Evolutionary conservation across 1,139 yeast species (phyloP), one percentile per base, ranked within the genome.

Genomic region (Yamadazyma conglobata): DNA sequence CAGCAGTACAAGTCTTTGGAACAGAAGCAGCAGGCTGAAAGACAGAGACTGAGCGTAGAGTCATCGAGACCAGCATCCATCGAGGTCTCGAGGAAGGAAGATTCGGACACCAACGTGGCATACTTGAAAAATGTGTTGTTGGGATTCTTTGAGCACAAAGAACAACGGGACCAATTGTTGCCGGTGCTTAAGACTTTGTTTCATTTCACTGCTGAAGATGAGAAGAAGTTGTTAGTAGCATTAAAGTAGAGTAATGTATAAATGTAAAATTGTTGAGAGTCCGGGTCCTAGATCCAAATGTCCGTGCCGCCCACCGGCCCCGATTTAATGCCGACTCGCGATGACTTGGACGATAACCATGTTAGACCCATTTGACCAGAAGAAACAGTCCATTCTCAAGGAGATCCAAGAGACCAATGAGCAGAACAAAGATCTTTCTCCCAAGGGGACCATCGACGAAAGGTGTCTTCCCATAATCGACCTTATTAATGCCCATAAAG

Each of bases 61-160:
- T 17, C 22, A 6, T 24, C 25, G 5, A 32, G 38, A 22, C 10
- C 31, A 4, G 30, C 24, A 15, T 20, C 39, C 12, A 10, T 33
- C 11, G 15, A 19, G 6, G 17, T 25, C 4, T 11, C 26, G 3
- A 10, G 30, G 10, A 32, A 15, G 3, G 28, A 23, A 9, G 33
- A 54, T 3, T 11, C 17, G 19, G 45, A 42, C 5, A 52, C 62
- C 17, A 66, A 81, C 47, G 64, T 81, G 17, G 86, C 91, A 12
- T 91, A 91, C 52, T 70, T 88, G 32, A 85, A 84, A 52, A 91
- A 91, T 51, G 96, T 91, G 3, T 58, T 91, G 12, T 60, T 91
- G 6, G 96, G 96, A 2, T 91, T 83, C 53, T 59, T 91, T 39
- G 96, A 89, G 50, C 95, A 86, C 50, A 84, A 73, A 47, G 97